Base-by-base conservation (phyloP, 164 flowering plant genomes). In the Aristolochia contorta region DNA sequence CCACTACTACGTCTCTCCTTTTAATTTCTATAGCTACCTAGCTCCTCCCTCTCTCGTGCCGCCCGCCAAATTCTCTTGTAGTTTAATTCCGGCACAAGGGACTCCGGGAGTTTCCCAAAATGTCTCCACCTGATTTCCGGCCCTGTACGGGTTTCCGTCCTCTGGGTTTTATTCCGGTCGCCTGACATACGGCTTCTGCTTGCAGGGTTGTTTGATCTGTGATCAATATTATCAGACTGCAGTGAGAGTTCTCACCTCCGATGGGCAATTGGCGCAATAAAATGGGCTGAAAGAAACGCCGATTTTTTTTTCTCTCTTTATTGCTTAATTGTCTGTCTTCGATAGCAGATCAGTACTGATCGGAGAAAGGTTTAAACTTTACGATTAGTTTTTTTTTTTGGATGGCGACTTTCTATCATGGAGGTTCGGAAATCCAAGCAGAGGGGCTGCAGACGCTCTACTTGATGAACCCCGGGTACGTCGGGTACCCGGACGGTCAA, bases 381-480 rank as follows among this genome's bases (percentile, higher is more conserved):
- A n/a, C n/a, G n/a, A n/a, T n/a, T n/a, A n/a, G n/a, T n/a, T n/a
- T n/a, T n/a, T n/a, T n/a, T n/a, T n/a, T n/a, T n/a, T n/a, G n/a
- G n/a, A 85, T 89, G 94, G 96, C 94, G 68, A 81, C 89, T 23
- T 90, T 82, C 81, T 90, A 75, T 67, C 86, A 86, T 59, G 94
- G 94, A 32, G 73, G 68, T 62, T 74, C 98, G 5, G 96, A 87
- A 67, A 84, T 89, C 61, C 93, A 81, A 64, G 79, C 78, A 33
- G 91, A 89, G 45, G 87, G 91, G 0, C 67, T 89, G 0, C 99
- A 91, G 63, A 94, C 96, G 1, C 87, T 94, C 20, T 79, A 84
- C 49, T 80, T 94, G 59, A 94, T 91, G 99, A 94, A 91, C 68
- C 97, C 96, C 12, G 77, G 78, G 23, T 86, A 81, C 61, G 80